These are phyloP conservation scores for Elsinoe arachidis DNA, from an alignment of 2,329 filamentous ascomycete species.

Conservation along the genomic window DNA sequence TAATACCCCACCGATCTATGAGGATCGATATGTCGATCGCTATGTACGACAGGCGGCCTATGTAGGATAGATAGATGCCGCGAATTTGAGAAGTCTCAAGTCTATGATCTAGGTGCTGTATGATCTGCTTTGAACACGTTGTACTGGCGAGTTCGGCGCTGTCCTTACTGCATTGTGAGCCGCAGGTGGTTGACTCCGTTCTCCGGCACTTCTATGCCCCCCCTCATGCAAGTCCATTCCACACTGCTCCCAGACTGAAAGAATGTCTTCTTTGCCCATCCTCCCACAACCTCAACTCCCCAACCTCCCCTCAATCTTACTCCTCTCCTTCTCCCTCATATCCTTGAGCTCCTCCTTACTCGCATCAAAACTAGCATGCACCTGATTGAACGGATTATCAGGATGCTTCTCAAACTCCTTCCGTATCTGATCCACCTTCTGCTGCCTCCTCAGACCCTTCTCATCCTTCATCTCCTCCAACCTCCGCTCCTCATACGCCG, in stretches of 20 bases:
- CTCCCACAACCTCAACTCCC: constrained; percentile 23
- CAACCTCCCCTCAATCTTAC: constrained; percentile 66
- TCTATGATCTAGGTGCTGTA: background rate
- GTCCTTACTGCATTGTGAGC: no score
- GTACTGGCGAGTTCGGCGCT: no score
- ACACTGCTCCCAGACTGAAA: background rate
- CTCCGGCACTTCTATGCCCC: background rate
- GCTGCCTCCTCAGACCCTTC: constrained; percentile 69
- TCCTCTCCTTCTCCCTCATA: constrained; percentile 57
- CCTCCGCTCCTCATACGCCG: constrained; percentile 71
- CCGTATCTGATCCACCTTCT: constrained; percentile 71
- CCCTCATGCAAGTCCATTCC: background rate
- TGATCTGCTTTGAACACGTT: background rate
- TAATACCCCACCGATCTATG: constrained; percentile 5
- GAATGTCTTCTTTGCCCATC: no score
- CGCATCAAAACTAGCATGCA: constrained; percentile 61
- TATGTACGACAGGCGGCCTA: constrained; percentile 10
- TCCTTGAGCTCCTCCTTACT: constrained; percentile 65
- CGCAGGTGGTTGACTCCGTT: no score
- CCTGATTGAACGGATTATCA: constrained; percentile 93
- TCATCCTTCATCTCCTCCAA: constrained; percentile 80
- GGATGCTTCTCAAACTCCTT: constrained; percentile 94
- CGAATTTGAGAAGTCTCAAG: background rate
- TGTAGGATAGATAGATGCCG: constrained; percentile 3
- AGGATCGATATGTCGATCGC: constrained; percentile 9